phyloP scores from a whole-genome alignment of 768 basidiomycete species.

The Udeniomyces megalosporus region DNA sequence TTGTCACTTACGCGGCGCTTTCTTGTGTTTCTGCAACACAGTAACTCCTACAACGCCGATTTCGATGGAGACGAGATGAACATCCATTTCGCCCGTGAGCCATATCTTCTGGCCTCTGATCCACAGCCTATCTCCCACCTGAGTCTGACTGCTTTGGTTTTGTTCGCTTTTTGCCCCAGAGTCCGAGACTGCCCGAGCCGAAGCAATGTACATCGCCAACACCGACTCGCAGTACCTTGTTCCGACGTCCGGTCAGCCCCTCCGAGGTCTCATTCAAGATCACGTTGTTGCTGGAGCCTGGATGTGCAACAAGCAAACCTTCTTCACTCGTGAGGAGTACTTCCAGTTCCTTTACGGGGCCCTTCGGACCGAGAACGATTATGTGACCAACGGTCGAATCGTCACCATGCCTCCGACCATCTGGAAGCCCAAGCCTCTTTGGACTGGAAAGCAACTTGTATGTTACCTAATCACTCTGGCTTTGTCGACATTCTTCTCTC shows the following conservation, averaged over 20 bases:
- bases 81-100: constrained; percentile 87
- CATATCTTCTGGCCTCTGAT: not conserved
- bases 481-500: too few relatives aligned
- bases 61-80: constrained; percentile 99
- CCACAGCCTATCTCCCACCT: not conserved
- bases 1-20: not conserved
- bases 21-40: constrained; percentile 26
- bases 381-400: constrained; percentile 46
- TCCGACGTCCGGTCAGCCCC: constrained; percentile 91
- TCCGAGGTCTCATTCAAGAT: constrained; percentile 95
- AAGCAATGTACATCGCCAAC: constrained; percentile 85
- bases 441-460: constrained; percentile 98
- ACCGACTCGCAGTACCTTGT: constrained; percentile 99
- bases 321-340: constrained; percentile 91
- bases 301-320: constrained; percentile 92
- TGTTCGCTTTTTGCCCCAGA: constrained; percentile 37
- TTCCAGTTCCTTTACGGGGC: constrained; percentile 91
- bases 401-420: constrained; percentile 76
- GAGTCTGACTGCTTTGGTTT: not conserved
- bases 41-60: constrained; percentile 96
- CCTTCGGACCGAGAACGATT: constrained; percentile 65
- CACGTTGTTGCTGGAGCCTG: constrained; percentile 98
- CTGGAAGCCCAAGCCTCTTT: constrained; percentile 75
- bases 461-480: constrained; percentile 22
- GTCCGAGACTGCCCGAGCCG: constrained; percentile 85